A percentile compares a stretch with the other conserved stretches of the same genome.
Evolutionary conservation across 1,284 basidiomycete genomes (phyloP).

Genomic region (Cutaneotrichosporon spelunceum): DNA sequence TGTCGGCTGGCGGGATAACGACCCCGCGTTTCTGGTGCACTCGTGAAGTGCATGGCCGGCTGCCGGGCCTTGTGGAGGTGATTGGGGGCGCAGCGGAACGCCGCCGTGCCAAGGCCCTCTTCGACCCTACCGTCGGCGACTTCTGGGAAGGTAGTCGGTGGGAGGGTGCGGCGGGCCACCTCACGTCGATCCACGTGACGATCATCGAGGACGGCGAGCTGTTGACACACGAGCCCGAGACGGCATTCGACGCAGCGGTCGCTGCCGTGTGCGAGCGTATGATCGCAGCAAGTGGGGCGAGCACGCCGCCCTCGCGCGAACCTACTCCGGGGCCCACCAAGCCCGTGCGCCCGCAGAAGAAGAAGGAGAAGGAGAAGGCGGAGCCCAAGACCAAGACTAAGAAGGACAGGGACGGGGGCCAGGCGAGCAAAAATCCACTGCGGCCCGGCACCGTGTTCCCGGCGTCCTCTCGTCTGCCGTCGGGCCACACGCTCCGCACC

Average conservation of each 20-base stretch:
- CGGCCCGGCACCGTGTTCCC: slow-evolving; percentile 22
- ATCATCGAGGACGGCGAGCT: slow-evolving; percentile 24
- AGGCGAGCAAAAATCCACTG: slow-evolving; percentile 11
- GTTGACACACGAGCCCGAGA: background rate
- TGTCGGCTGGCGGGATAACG: slow-evolving; percentile 7
- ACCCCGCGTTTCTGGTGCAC: slow-evolving; percentile 42
- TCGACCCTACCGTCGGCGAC: slow-evolving; percentile 18
- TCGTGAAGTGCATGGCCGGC: slow-evolving; percentile 35
- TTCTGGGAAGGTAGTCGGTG: slow-evolving; percentile 43
- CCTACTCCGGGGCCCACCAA: background rate
- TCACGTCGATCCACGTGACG: slow-evolving; percentile 29
- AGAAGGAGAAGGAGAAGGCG: background rate
- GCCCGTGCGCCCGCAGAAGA: slow-evolving; percentile 3
- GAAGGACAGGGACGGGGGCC: background rate
- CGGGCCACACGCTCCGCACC: slow-evolving; percentile 42
- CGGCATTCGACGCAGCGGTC: slow-evolving; percentile 19
- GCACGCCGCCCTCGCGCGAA: slow-evolving; percentile 1
- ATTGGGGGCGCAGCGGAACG: slow-evolving; percentile 42
- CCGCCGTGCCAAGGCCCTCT: slow-evolving; percentile 33
- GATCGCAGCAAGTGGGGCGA: slow-evolving; percentile 8
- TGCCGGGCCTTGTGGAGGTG: slow-evolving; percentile 40
- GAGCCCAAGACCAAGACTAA: slow-evolving; percentile 6
- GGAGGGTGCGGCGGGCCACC: slow-evolving; percentile 30
- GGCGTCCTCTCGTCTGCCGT: slow-evolving; percentile 27
- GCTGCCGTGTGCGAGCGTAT: slow-evolving; percentile 16